Base-by-base conservation (phyloP, 805 yeast genomes). In the Hanseniaspora meyeri region DNA sequence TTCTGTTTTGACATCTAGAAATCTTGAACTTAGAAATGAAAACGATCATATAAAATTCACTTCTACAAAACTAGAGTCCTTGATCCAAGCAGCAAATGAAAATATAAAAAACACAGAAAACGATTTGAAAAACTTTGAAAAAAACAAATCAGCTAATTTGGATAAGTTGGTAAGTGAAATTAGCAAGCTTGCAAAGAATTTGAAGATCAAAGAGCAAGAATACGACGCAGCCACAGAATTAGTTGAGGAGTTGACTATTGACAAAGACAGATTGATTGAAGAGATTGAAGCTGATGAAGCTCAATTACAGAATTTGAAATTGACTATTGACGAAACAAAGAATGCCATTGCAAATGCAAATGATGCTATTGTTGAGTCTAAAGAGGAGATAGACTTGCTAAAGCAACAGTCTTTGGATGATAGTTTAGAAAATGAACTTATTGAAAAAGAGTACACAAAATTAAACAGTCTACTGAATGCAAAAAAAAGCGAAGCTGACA, bases 111-210 rank as follows among this genome's bases (percentile, higher is more conserved):
- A 65, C 8, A 81, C 86, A 54, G 86, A 85, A 64, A 77, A 72
- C 17, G 97, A 93, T 66, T 86, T 89, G 72, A 74, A 76, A 53
- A 97, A 93, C 63, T 91, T 89, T 66, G 80, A 78, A 58, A 72
- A 72, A 46, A 85, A 95, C 66, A 90, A 89, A 62, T 87, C 90
- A 0, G 77, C 83, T 0, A 95, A 91, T 66, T 73, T 95, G 58
- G 79, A 79, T 50, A 80, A 85, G 62, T 70, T 85, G 43, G 76
- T 79, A 60, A 59, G 63, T 5, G 88, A 85, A 59, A 74, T 84
- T 27, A 63, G 65, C 11, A 60, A 63, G 8, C 66, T 84, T 4
- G 63, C 71, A 0, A 60, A 64, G 7, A 68, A 75, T 48, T 63
- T 77, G 0, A 64, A 61, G 2, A 51, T 62, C 2, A 61, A 71